Base-by-base conservation (phyloP, 208 protist genomes). In the Leishmania tropica region DNA sequence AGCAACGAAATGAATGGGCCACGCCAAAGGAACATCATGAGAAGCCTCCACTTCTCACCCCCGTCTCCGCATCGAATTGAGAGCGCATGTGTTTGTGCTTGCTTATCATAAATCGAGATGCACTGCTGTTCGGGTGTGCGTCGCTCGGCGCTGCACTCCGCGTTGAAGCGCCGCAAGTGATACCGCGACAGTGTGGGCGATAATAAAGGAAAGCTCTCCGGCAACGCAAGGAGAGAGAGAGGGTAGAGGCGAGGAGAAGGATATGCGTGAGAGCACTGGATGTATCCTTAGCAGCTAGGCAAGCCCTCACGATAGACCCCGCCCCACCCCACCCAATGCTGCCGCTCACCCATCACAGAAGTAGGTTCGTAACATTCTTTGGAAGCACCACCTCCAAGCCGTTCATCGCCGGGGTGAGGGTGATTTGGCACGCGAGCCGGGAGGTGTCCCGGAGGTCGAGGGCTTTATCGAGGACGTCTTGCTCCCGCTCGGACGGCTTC, bases 381-480 rank as follows among this genome's bases (percentile, higher is more conserved):
- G 95, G 95, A 56, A 98, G 56, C 40, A 64, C 72, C 62, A 93
- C 84, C 48, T 90, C 88, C 51, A 96, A 85, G 21, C 90, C 92
- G 54, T 94, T 85, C 51, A 94, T 80, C 37, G 89, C 89, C 13
- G 87, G 78, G 2, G 83, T 95, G 19, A 98, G 76, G 19, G 37
- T 21, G 37, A 98, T 85, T 83, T 98, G 95, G 77, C 95, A 98
- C 21, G 92, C 83, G 6, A 98, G 90, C 2, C 95, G 85, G 0
- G 93, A 96, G 53, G 85, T 95, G 37, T 90, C 75, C 70, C 85
- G 85, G 35, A 96, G 78, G n/a, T 88, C 83, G 7, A 87, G 83
- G 3, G 95, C 89, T 40, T 94, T 85, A 80, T 98, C 95, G 8
- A 98, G 81, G 75, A 95, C 89, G 72, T 98, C 95, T 85, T 88